Evolutionary conservation across 2,329 filamentous ascomycete species (phyloP), one percentile per base, ranked within the genome.

Genomic region (Diaporthe australafricana): DNA sequence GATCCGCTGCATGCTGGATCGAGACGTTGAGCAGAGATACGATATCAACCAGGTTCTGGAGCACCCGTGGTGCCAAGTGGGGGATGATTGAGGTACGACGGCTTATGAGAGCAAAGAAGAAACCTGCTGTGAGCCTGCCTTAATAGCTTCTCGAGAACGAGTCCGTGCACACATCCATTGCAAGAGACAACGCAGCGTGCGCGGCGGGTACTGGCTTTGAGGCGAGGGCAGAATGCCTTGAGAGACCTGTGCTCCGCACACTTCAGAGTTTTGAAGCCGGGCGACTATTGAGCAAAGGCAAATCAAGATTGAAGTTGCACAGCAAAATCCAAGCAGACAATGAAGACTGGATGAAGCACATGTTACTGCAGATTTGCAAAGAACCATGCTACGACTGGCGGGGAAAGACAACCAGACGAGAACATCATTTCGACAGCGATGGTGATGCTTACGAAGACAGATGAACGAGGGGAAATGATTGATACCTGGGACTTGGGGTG

Each of bases 1-100:
- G 67, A 93, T 99, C 74, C 90, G 94, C 52, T 88, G 91, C 79
- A 98, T 99, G 96, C 90, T 99, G 35, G 91, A 98, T 80, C 91
- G 96, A 48, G 93, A 98, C 80, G 94, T 98, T 12, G 90, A 92
- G 76, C 88, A 92, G 78, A 87, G 96, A 70, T 91, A 94, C 77
- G 92, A 92, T n/a, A 98, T 98, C 77, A 91, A 92, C 72, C 91
- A 95, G 80, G 95, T 99, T 22, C 84, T 98, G 71, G 90, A 94
- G 69, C 96, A 98, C 82, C 90, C 93, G n/a, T 99, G 96, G 96
- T 94, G 80, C 70, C 71, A 72, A 45, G 71, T 77, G 65, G 72
- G 35, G 27, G 42, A 65, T 4, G 68, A 60, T 25, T 73, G 55
- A 71, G 48, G 17, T 7, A n/a, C 22, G 9, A 50, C 42, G 20